Percentiles rank a stretch among this genome's conserved stretches.
Conservation (phyloP, 2,329 filamentous ascomycete genomes). For the Arthrobotrys musiformis region DNA sequence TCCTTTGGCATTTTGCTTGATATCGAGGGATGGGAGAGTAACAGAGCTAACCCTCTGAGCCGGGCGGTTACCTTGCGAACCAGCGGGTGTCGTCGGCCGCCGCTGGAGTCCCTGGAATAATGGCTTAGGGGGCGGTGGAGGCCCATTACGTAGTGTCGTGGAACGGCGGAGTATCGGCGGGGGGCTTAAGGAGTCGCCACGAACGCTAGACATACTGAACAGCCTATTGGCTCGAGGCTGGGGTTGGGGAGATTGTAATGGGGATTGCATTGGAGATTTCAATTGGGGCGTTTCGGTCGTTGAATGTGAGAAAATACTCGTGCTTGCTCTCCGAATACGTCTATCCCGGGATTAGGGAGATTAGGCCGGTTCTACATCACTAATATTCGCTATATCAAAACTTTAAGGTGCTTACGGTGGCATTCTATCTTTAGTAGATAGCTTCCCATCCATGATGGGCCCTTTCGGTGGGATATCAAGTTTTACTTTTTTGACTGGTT, state of each 20-base stretch:
- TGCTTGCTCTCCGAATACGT: constrained; percentile 44
- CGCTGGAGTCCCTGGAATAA: constrained; percentile 42
- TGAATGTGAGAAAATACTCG: constrained; percentile 49
- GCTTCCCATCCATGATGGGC: neutral
- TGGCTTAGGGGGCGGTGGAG: constrained; percentile 43
- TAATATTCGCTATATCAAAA: neutral
- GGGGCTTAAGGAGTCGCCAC: constrained; percentile 19
- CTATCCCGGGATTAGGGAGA: neutral
- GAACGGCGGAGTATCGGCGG: constrained; percentile 16
- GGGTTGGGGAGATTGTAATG: constrained; percentile 1
- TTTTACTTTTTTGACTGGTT: constrained; percentile 43
- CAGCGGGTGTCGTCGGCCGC: constrained; percentile 38
- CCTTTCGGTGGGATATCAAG: constrained; percentile 29
- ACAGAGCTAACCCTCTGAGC: constrained; percentile 20
- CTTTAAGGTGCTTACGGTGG: constrained; percentile 38
- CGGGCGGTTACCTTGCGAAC: constrained; percentile 28
- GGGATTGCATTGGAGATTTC: constrained; percentile 6
- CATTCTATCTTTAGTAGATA: constrained; percentile 14
- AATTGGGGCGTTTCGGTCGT: constrained; percentile 24
- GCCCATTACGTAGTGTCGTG: constrained; percentile 15
- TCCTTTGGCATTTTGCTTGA: constrained; percentile 27
- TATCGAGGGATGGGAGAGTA: constrained; percentile 45
- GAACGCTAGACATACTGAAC: constrained; percentile 23
- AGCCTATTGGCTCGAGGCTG: neutral
- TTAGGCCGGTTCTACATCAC: neutral